These are phyloP conservation scores for Phlyctochytrium planicorne DNA, from an alignment of 192 early-diverging fungal genomes.

Conservation along the genomic window DNA sequence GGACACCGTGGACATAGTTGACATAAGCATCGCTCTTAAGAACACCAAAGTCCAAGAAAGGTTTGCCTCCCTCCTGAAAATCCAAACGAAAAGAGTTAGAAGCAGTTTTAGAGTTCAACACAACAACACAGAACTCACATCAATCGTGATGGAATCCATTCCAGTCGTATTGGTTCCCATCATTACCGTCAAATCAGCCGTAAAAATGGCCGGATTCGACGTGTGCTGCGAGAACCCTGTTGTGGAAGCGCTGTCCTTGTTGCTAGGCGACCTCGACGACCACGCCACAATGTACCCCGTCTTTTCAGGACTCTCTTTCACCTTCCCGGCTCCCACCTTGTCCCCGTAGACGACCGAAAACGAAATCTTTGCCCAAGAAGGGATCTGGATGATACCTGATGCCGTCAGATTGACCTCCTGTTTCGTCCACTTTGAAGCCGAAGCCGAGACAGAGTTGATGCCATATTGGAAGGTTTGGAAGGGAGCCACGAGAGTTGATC, in stretches of 20 bases:
- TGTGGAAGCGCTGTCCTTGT: not conserved
- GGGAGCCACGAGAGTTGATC: not conserved
- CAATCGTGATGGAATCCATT: not conserved
- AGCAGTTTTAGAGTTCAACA: not conserved
- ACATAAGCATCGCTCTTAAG: not conserved
- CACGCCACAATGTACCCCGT: not conserved
- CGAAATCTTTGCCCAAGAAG: conserved; percentile 13
- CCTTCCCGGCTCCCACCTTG: not conserved
- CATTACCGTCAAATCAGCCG: not conserved
- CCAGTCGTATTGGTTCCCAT: not conserved
- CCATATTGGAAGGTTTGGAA: conserved; percentile 9
- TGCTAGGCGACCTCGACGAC: not conserved
- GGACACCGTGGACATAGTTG: conserved; percentile 31
- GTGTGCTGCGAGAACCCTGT: not conserved
- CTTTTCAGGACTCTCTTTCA: not conserved
- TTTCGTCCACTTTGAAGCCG: conserved; percentile 11
- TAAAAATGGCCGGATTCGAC: not conserved
- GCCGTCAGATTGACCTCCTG: not conserved
- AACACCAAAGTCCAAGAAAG: not conserved
- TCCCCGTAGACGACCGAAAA: conserved; percentile 3
- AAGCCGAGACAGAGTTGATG: not conserved
- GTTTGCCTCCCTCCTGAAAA: not conserved
- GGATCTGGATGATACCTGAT: no score
- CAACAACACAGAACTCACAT: not conserved
- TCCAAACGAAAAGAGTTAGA: not conserved